These are phyloP conservation scores for Erodium texanum DNA, from an alignment of 441 rosid species.

Conservation along the genomic window DNA sequence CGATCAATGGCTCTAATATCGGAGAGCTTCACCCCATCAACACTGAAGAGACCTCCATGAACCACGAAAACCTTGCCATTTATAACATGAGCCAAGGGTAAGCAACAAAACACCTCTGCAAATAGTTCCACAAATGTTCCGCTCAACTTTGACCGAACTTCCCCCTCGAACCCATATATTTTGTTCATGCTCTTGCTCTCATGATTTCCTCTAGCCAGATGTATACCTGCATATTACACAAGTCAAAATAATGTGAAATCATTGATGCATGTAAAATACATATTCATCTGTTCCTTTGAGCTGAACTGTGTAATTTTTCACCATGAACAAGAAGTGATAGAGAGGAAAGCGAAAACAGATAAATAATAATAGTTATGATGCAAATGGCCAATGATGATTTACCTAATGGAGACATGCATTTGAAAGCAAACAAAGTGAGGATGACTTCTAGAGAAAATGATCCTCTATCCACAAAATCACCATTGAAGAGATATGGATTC, in stretches of 20 bases:
- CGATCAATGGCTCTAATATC: constrained; percentile 79
- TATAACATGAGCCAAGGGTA: constrained; percentile 88
- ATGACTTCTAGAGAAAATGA: constrained; percentile 93
- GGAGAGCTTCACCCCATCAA: constrained; percentile 85
- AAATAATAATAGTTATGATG: neutral
- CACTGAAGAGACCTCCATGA: constrained; percentile 97
- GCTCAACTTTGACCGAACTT: constrained; percentile 84
- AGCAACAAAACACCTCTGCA: constrained; percentile 89
- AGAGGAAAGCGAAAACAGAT: neutral
- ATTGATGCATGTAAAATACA: too few species aligned
- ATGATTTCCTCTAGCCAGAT: constrained; percentile 93
- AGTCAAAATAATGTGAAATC: too few species aligned
- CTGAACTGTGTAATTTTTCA: too few species aligned
- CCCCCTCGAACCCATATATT: constrained; percentile 98
- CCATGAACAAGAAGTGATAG: too few species aligned
- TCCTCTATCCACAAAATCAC: constrained; percentile 98
- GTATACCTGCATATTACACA: constrained; percentile 74
- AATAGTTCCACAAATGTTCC: constrained; percentile 94
- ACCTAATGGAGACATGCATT: constrained; percentile 94
- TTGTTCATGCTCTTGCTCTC: constrained; percentile 99
- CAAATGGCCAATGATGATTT: constrained; percentile 14
- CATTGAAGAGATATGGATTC: constrained; percentile 91
- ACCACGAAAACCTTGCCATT: constrained; percentile 74
- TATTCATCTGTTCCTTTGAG: too few species aligned
- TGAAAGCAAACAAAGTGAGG: constrained; percentile 87